These are phyloP conservation scores for Xylaria sp. DNA, from an alignment of 2,329 filamentous ascomycete genomes.

Conservation along the genomic window DNA sequence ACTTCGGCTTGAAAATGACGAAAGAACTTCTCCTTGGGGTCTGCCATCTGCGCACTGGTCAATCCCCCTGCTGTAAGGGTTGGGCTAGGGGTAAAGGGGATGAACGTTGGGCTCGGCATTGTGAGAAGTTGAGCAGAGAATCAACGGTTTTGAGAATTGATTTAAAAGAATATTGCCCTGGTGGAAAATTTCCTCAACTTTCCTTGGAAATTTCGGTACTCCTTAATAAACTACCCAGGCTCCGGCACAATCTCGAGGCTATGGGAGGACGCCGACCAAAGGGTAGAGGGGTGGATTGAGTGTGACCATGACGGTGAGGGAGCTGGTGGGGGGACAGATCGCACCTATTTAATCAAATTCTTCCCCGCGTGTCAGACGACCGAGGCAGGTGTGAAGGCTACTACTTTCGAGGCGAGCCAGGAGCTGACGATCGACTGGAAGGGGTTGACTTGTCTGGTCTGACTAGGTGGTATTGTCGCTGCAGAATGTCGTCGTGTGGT, in stretches of 20 bases:
- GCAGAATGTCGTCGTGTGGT: conserved; percentile 34
- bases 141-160: neutral
- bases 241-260: neutral
- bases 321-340: neutral
- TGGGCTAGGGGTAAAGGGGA: conserved; percentile 34
- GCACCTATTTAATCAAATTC: conserved; percentile 23
- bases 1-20: conserved; percentile 80
- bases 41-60: conserved; percentile 44
- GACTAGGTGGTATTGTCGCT: conserved; percentile 15
- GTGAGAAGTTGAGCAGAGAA: conserved; percentile 13
- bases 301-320: neutral
- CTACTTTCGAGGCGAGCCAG: neutral
- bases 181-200: neutral
- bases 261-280: neutral
- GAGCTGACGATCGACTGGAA: neutral
- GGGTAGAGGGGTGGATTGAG: neutral
- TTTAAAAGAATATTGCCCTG: neutral
- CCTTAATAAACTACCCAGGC: neutral
- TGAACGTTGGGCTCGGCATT: conserved; percentile 33
- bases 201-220: neutral
- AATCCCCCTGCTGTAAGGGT: conserved; percentile 32
- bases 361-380: neutral
- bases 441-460: neutral
- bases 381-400: neutral
- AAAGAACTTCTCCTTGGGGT: conserved; percentile 81